phyloP scores from a whole-genome alignment of 2,329 filamentous ascomycete genomes.

The Metarhizium anisopliae region DNA sequence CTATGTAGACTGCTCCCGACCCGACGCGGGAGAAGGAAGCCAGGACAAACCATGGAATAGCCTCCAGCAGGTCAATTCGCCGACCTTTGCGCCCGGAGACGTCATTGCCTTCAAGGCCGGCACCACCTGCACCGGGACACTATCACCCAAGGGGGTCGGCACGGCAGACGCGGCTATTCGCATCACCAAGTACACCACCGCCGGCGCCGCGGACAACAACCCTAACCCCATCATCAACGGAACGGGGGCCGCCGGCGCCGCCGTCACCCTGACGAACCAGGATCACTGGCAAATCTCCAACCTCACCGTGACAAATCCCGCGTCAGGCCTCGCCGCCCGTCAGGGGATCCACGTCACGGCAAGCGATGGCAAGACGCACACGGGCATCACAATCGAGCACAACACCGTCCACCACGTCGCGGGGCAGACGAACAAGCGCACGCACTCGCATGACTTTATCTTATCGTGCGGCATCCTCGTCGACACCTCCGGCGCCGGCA shows the following conservation, averaged over 20 bases:
- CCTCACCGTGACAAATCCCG: constrained; percentile 10
- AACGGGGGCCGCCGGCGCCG: constrained; percentile 8
- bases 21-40: constrained; percentile 9
- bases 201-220: background rate
- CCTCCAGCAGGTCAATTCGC: constrained; percentile 11
- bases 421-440: constrained; percentile 14
- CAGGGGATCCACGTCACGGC: constrained; percentile 14
- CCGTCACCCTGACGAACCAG: constrained; percentile 13
- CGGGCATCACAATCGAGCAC: constrained; percentile 13
- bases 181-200: constrained; percentile 11
- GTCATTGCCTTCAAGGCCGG: constrained; percentile 12
- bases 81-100: constrained; percentile 11
- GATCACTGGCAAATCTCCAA: constrained; percentile 15
- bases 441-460: constrained; percentile 9
- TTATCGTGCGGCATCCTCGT: constrained; percentile 11
- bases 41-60: constrained; percentile 10
- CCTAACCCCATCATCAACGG: constrained; percentile 13
- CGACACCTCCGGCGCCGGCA: constrained; percentile 3
- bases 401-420: constrained; percentile 14
- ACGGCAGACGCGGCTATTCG: constrained; percentile 8
- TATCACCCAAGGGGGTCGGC: constrained; percentile 12
- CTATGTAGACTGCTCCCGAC: constrained; percentile 13
- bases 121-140: constrained; percentile 10
- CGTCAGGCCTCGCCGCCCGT: constrained; percentile 6
- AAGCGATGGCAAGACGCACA: constrained; percentile 13